These are phyloP conservation scores for Pythium grandisporangium DNA, from an alignment of 352 stramenopile species.

Conservation along the genomic window DNA sequence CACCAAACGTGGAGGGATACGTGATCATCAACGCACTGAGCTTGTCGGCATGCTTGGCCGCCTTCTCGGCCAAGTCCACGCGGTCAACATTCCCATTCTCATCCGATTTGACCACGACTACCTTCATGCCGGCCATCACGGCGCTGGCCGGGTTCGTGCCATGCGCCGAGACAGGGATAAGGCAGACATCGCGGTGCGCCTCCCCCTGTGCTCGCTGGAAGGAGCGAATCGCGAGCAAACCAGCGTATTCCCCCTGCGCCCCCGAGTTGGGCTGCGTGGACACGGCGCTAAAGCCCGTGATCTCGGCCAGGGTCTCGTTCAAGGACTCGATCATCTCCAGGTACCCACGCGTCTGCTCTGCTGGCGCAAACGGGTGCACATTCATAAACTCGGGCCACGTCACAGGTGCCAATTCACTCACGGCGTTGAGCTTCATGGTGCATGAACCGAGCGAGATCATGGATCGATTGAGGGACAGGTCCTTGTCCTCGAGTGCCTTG, in stretches of 20 bases:
- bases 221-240: slow-evolving; percentile 93
- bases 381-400: slow-evolving; percentile 97
- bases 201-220: slow-evolving; percentile 92
- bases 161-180: slow-evolving; percentile 98
- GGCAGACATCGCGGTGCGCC: slow-evolving; percentile 94
- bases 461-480: slow-evolving; percentile 97
- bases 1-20: slow-evolving; percentile 98
- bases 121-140: slow-evolving; percentile 98
- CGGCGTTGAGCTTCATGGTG: slow-evolving; percentile 99
- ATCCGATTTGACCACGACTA: slow-evolving; percentile 96
- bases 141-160: slow-evolving; percentile 97
- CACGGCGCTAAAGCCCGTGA: slow-evolving; percentile 97
- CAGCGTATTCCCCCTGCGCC: slow-evolving; percentile 97
- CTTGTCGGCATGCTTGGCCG: slow-evolving; percentile 93
- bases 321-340: slow-evolving; percentile 96
- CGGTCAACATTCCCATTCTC: slow-evolving; percentile 95
- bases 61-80: slow-evolving; percentile 92
- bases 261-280: slow-evolving; percentile 98
- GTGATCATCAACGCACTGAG: slow-evolving; percentile 99
- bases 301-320: slow-evolving; percentile 94
- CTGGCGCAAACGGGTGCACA: slow-evolving; percentile 97
- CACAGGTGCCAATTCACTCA: slow-evolving; percentile 95
- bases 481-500: slow-evolving; percentile 97
- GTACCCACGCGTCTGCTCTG: slow-evolving; percentile 94
- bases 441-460: slow-evolving; percentile 99